These are phyloP conservation scores for Russula emetica DNA, from an alignment of 768 basidiomycete species.

Conservation along the genomic window DNA sequence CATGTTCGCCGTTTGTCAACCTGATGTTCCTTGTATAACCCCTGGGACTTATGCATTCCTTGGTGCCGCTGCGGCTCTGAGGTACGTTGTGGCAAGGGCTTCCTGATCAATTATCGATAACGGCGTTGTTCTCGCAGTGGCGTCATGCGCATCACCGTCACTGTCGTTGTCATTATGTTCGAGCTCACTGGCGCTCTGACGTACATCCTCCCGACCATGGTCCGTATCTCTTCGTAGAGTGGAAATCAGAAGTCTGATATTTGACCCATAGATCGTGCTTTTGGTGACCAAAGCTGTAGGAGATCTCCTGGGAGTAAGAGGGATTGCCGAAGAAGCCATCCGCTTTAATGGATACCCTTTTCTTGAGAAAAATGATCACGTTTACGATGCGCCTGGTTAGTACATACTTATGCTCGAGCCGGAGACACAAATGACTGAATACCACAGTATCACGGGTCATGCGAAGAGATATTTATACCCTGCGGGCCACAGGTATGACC, in stretches of 20 bases:
- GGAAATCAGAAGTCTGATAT: conserved; percentile 22
- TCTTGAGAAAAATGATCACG: conserved; percentile 92
- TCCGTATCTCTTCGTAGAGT: conserved; percentile 35
- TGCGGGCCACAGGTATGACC: conserved; percentile 71
- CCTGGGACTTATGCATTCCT: conserved; percentile 98
- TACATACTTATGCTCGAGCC: conserved; percentile 11
- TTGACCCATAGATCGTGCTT: conserved; percentile 74
- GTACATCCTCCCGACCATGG: conserved; percentile 98
- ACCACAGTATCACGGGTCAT: conserved; percentile 80
- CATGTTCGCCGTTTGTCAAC: conserved; percentile 85
- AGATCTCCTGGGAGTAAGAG: conserved; percentile 86
- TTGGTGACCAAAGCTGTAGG: conserved; percentile 96
- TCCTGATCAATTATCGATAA: background rate
- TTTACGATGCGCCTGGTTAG: conserved; percentile 86
- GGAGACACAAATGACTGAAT: conserved; percentile 12
- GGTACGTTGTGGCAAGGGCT: conserved; percentile 43
- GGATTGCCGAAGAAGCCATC: conserved; percentile 97
- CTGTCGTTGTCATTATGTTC: conserved; percentile 99
- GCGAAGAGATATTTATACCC: conserved; percentile 70
- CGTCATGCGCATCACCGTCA: conserved; percentile 94
- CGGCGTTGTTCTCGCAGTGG: conserved; percentile 50
- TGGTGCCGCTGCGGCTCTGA: conserved; percentile 92
- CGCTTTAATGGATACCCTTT: conserved; percentile 96
- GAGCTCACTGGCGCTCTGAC: conserved; percentile 96
- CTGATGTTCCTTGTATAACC: conserved; percentile 94